These are phyloP conservation scores for Penicillium paxilli DNA, from an alignment of 495 filamentous ascomycete species.

Conservation along the genomic window DNA sequence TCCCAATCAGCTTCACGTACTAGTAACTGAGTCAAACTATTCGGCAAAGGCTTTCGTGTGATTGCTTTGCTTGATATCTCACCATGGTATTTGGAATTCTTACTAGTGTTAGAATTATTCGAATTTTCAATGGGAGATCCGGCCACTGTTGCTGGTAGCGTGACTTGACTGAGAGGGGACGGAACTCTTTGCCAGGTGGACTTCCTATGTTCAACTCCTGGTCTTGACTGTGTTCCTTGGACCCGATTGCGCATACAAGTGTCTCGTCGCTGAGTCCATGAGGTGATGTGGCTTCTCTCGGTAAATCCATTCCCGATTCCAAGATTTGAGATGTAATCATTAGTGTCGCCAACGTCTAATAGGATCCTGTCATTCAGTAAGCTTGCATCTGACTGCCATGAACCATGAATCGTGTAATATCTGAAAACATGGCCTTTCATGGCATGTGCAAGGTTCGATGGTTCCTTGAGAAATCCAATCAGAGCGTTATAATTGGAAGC, in stretches of 20 bases:
- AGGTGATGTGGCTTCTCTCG: not conserved
- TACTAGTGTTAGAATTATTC: not conserved
- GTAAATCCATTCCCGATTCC: constrained; percentile 24
- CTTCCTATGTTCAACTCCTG: not conserved
- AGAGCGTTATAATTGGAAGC: not conserved
- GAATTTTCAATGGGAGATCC: not conserved
- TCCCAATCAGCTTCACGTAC: not conserved
- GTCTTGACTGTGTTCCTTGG: no score
- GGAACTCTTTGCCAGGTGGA: no score
- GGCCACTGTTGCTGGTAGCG: not conserved
- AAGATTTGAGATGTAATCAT: not conserved
- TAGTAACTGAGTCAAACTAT: not conserved
- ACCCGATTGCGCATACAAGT: no score
- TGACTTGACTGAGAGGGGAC: not conserved
- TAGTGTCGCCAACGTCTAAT: constrained; percentile 1
- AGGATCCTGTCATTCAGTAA: not conserved
- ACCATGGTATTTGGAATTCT: no score
- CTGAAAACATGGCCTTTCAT: constrained; percentile 19
- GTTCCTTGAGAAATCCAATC: not conserved
- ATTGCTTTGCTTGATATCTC: no score
- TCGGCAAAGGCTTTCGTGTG: no score
- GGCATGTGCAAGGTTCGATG: constrained; percentile 15
- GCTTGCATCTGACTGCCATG: constrained; percentile 14
- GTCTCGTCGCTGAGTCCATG: not conserved
- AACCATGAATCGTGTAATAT: constrained; percentile 29